These are phyloP conservation scores for Flaveria floridana DNA, from an alignment of 140 eudicot genomes.

Conservation along the genomic window DNA sequence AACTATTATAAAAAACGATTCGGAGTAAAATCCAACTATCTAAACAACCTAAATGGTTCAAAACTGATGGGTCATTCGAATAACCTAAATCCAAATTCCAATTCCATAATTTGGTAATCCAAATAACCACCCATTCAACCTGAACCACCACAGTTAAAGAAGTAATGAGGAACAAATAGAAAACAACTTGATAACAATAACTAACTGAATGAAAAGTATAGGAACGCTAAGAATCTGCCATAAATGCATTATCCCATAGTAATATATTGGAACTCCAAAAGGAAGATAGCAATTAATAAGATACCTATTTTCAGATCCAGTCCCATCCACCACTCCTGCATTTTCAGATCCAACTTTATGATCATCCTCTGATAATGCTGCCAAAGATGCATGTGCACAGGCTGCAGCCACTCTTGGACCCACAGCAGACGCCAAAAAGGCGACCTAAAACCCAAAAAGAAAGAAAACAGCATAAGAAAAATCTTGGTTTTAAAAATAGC, in stretches of 20 bases:
- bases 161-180: constrained; percentile 6
- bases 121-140: neutral
- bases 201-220: neutral
- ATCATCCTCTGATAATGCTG: constrained; percentile 63
- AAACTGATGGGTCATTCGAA: neutral
- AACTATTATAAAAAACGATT: neutral
- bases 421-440: constrained; percentile 90
- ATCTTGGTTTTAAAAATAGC: too few relatives aligned
- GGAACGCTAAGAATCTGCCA: constrained; percentile 3
- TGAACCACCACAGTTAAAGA: neutral
- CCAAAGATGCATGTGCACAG: constrained; percentile 95
- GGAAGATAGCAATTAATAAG: neutral
- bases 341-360: constrained; percentile 39
- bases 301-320: constrained; percentile 45
- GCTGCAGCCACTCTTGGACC: constrained; percentile 99
- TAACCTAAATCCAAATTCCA: neutral
- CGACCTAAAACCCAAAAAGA: constrained; percentile 56
- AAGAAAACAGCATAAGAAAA: constrained; percentile 9
- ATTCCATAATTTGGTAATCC: constrained; percentile 1
- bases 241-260: constrained; percentile 4
- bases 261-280: constrained; percentile 6
- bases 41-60: neutral
- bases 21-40: neutral
- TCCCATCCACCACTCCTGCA: constrained; percentile 39
- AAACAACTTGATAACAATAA: neutral